Conservation (phyloP, 108 stramenopile genomes). For the Fragilariopsis cylindrus region DNA sequence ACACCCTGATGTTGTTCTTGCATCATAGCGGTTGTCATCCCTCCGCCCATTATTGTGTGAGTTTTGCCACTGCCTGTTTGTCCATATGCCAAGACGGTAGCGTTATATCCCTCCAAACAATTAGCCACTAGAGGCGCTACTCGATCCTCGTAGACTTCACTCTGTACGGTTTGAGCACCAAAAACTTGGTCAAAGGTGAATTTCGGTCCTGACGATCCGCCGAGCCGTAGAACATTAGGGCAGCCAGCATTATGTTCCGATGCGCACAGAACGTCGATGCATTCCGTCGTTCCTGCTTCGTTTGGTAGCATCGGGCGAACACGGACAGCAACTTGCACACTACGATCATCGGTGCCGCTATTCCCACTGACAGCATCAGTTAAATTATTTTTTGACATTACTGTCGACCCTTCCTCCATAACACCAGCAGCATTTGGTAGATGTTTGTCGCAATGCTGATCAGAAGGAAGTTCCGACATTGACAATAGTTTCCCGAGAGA, state of each 20-base stretch:
- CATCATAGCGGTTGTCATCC: constrained; percentile 18
- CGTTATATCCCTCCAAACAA: constrained; percentile 94
- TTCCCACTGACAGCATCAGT: not conserved
- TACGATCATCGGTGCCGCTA: constrained; percentile 1
- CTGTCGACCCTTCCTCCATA: not conserved
- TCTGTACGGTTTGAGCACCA: constrained; percentile 43
- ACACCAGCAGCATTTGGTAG: too few relatives aligned
- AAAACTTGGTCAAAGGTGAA: constrained; percentile 79
- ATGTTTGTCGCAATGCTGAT: too few relatives aligned
- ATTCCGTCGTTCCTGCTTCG: constrained; percentile 61
- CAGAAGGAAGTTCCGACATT: too few relatives aligned
- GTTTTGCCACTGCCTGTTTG: constrained; percentile 95
- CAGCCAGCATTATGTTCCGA: not conserved
- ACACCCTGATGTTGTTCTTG: constrained; percentile 55
- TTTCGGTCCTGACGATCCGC: constrained; percentile 42
- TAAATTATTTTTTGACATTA: not conserved
- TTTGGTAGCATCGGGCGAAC: constrained; percentile 72
- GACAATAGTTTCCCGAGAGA: too few relatives aligned
- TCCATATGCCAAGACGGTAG: constrained; percentile 95
- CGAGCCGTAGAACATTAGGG: constrained; percentile 37
- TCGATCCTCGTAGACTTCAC: constrained; percentile 48
- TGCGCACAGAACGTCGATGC: constrained; percentile 51
- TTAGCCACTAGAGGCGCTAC: constrained; percentile 57
- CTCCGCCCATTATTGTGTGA: constrained; percentile 53
- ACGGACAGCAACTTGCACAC: constrained; percentile 80